Evolutionary conservation across 2,329 filamentous ascomycete genomes (phyloP), one percentile per base, ranked within the genome.

Genomic region (Dactylellina parvicollis): DNA sequence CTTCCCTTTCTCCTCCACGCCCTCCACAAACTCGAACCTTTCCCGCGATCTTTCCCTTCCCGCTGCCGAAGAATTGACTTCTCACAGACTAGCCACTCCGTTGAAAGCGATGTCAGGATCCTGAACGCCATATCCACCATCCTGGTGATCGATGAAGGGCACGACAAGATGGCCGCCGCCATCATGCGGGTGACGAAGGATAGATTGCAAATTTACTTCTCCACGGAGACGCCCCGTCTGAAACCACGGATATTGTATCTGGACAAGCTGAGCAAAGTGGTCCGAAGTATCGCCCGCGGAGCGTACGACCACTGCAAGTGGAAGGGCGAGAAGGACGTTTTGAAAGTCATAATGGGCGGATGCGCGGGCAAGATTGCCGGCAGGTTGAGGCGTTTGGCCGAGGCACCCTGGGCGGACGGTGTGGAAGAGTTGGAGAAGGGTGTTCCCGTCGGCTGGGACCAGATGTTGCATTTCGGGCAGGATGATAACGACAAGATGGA

Each of bases 1-100:
- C 40, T 61, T 1, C 49, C 66, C 14, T 59, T 64, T 38, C 44
- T 71, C 12, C 57, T 71, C 1, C 54, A 60, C 28, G 22, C 54
- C 1, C 40, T 69, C 18, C 18, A 18, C 16, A 16, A 12, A 5
- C 36, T 60, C 1, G 46, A 54, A 44, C 44, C 32, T 2, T 2
- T 4, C 3, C 62, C 62, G 8, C 14, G 16, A 24, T 40, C 40
- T 1, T 56, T 55, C 32, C 26, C 30, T 10, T 9, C 9, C 18
- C 50, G 49, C 1, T 12, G 20, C 12, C 20, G 16, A 18, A 44
- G 16, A 18, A 24, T 14, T 4, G n/a, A n/a, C 8, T 24, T 34
- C 28, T 16, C 2, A 18, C 24, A 28, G 2, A 9, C 12, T n/a
- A n/a, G 10, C 18, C 16, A 36, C 26, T 16, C n/a, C 14, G 38